Base-by-base conservation (phyloP, 352 stramenopile species). In the Nannochloropsis limnetica region DNA sequence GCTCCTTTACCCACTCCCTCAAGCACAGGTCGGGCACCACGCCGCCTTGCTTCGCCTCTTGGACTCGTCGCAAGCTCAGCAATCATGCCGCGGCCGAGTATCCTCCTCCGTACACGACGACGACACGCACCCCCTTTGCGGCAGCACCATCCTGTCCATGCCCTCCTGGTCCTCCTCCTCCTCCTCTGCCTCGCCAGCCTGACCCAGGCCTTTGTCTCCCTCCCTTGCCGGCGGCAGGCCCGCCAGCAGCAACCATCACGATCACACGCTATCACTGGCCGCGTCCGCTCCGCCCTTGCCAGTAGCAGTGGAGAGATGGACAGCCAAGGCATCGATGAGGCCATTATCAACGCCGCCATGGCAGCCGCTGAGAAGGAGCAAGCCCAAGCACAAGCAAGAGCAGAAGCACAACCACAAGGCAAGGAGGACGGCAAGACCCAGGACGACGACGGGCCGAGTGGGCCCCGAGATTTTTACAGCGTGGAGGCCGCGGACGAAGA, bases 341-440 rank as follows among this genome's bases (percentile, higher is more conserved):
- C 61, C n/a, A 74, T 74, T 29, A 74, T 74, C n/a, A 74, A 74
- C 5, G n/a, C 61, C 15, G 61, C 20, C 61, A 74, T 74, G 61
- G 61, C 61, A 31, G 61, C 61, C n/a, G 25, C 25, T 23, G n/a
- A 74, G 22, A 27, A 74, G 61, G 61, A 74, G n/a, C 3, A 74
- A 74, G 61, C 61, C 11, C 61, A 74, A 74, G 6, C n/a, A 29
- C 61, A 74, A 22, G 8, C 37, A 49, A 8, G 22, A 74, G 6
- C n/a, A 29, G 9, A 74, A 22, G 8, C 37, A 49, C 37, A 49
- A 49, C 32, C 32, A 44, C 54, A 9, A 68, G 1, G 25, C n/a
- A 74, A 74, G 61, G n/a, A 28, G 25, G 61, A 74, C 11, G n/a
- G 25, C n/a, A 29, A 74, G n/a, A 22, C n/a, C 25, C 1, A 17